Conservation (phyloP, 768 basidiomycete species). For the Mycena amicta region DNA sequence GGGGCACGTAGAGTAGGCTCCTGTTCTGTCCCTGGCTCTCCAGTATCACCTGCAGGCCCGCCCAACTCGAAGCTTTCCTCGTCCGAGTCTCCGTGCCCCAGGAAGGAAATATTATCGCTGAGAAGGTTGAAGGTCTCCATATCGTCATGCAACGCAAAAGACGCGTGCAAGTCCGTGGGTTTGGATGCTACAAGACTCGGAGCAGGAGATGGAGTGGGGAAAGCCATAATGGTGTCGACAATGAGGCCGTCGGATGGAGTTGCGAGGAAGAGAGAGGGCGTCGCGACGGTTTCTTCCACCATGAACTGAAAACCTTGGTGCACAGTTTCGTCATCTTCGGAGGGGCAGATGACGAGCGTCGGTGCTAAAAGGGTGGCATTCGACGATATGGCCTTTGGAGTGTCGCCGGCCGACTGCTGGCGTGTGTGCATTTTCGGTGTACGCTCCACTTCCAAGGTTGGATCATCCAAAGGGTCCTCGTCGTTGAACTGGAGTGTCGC, state of each 20-base stretch:
- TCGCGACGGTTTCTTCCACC: too few relatives aligned
- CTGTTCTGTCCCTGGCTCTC: slow-evolving; percentile 19
- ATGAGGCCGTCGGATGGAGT: slow-evolving; percentile 29
- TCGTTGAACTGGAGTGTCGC: slow-evolving; percentile 40
- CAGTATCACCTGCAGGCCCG: slow-evolving; percentile 27
- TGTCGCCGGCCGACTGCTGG: background rate
- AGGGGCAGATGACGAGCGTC: slow-evolving; percentile 23
- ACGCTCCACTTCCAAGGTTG: slow-evolving; percentile 21
- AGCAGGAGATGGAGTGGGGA: slow-evolving; percentile 21
- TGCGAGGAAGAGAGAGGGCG: slow-evolving; percentile 22
- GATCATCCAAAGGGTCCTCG: slow-evolving; percentile 29
- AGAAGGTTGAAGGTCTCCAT: slow-evolving; percentile 55
- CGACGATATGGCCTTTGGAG: slow-evolving; percentile 16
- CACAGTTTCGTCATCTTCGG: slow-evolving; percentile 24
- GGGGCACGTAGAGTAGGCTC: background rate
- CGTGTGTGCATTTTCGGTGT: slow-evolving; percentile 5
- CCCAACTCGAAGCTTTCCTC: slow-evolving; percentile 45
- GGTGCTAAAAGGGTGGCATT: slow-evolving; percentile 29
- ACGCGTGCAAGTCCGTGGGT: slow-evolving; percentile 42
- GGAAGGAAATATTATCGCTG: slow-evolving; percentile 55
- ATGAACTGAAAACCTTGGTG: slow-evolving; percentile 26
- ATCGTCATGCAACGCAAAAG: slow-evolving; percentile 51
- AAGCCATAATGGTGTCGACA: slow-evolving; percentile 19
- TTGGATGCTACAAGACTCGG: slow-evolving; percentile 27
- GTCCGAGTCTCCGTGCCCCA: slow-evolving; percentile 38